A percentile compares a stretch with the other conserved stretches of the same genome.
These are phyloP conservation scores for Calonectria multiphialidica DNA, from an alignment of 2,329 filamentous ascomycete species.

Conservation along the genomic window DNA sequence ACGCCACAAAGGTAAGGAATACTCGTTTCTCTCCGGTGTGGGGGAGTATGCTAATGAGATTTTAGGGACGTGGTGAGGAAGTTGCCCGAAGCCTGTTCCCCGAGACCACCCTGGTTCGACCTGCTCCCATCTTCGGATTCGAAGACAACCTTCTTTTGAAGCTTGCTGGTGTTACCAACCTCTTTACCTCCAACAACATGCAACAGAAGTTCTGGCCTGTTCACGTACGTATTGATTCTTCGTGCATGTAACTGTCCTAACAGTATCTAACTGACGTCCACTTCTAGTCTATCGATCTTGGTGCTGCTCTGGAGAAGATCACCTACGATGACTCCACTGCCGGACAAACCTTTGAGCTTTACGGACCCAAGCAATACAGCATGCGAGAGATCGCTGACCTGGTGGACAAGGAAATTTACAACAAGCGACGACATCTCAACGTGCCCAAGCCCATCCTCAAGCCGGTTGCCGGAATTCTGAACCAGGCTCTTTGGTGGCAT, in stretches of 20 bases:
- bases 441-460: conserved; percentile 85
- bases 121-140: conserved; percentile 93
- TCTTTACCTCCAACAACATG: conserved; percentile 94
- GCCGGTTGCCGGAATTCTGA: conserved; percentile 79
- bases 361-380: conserved; percentile 92
- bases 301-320: conserved; percentile 89
- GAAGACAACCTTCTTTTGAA: conserved; percentile 93
- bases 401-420: conserved; percentile 93
- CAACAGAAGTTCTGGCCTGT: conserved; percentile 91
- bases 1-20: conserved; percentile 80
- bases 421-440: conserved; percentile 91
- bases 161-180: conserved; percentile 82
- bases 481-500: conserved; percentile 91
- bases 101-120: conserved; percentile 96
- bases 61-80: conserved; percentile 81
- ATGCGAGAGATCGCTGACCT: conserved; percentile 87
- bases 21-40: background rate
- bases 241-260: background rate
- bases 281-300: conserved; percentile 86
- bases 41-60: conserved; percentile 28
- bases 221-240: conserved; percentile 73
- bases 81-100: conserved; percentile 91
- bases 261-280: background rate
- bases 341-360: conserved; percentile 92
- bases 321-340: conserved; percentile 91